A percentile compares a stretch with the other conserved stretches of the same genome.
phyloP scores from a whole-genome alignment of 305 asterid species.

The Fraxinus latifolia region DNA sequence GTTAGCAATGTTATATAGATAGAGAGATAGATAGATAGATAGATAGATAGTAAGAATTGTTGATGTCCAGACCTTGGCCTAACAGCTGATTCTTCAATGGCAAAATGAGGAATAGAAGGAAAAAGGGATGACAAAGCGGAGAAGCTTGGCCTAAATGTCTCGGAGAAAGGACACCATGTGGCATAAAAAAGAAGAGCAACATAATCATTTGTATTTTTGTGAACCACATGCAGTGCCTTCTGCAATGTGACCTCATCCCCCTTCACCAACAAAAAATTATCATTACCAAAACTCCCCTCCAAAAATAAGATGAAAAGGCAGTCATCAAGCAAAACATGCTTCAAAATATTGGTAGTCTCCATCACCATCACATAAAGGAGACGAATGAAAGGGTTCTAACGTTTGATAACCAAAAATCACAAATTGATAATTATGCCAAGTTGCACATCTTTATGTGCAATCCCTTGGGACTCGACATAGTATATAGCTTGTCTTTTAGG shows the following conservation, averaged over 20 bases:
- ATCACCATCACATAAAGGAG: constrained; percentile 6
- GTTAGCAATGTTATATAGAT: constrained; percentile 6
- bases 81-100: constrained; percentile 84
- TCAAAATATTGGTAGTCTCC: background rate
- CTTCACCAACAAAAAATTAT: constrained; percentile 44
- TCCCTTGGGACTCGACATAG: background rate
- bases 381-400: background rate
- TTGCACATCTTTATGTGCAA: background rate
- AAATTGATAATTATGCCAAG: background rate
- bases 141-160: constrained; percentile 57
- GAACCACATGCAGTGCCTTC: constrained; percentile 66
- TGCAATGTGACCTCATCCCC: constrained; percentile 76
- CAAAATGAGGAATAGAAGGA: constrained; percentile 86
- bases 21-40: background rate
- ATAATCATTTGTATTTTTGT: constrained; percentile 58
- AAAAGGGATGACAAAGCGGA: constrained; percentile 67
- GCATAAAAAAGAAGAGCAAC: constrained; percentile 88
- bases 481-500: background rate
- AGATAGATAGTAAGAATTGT: constrained; percentile 1
- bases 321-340: background rate
- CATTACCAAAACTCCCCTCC: constrained; percentile 25
- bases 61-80: constrained; percentile 72
- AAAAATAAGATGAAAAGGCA: background rate
- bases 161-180: constrained; percentile 96
- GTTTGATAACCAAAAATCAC: background rate